phyloP scores from a whole-genome alignment of 768 basidiomycete species.

The Agaricus blazei region DNA sequence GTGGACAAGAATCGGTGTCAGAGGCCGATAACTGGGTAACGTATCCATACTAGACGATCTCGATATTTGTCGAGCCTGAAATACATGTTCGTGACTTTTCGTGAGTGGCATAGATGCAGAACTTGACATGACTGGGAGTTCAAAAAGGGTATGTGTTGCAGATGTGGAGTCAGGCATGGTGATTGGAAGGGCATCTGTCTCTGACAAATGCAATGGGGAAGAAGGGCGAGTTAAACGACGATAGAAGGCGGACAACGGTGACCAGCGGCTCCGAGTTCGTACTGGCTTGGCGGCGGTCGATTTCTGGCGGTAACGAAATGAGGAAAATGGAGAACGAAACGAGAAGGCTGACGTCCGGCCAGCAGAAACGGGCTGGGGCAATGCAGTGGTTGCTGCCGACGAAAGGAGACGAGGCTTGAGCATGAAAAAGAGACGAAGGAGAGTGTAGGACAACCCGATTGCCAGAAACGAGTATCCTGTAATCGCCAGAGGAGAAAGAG shows the following conservation, averaged over 20 bases:
- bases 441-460: constrained; percentile 2
- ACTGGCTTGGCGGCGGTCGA: not conserved
- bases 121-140: constrained; percentile 2
- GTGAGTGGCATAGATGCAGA: not conserved
- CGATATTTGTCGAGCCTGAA: not conserved
- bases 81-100: not conserved
- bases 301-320: constrained; percentile 1
- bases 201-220: constrained; percentile 6
- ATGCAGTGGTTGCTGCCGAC: not conserved
- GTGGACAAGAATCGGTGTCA: constrained; percentile 6
- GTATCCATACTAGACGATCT: constrained; percentile 9
- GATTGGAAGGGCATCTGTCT: constrained; percentile 3
- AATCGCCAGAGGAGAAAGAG: constrained; percentile 6
- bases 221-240: constrained; percentile 7
- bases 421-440: constrained; percentile 5
- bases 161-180: constrained; percentile 6
- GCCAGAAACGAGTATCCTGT: constrained; percentile 6
- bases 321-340: constrained; percentile 3
- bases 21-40: constrained; percentile 1
- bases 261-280: constrained; percentile 7
- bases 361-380: constrained; percentile 9
- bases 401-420: constrained; percentile 1
- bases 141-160: not conserved
- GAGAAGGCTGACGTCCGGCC: constrained; percentile 7
- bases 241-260: not conserved